These are phyloP conservation scores for Pharnaceum exiguum DNA, from an alignment of 148 eudicot species.

Conservation along the genomic window DNA sequence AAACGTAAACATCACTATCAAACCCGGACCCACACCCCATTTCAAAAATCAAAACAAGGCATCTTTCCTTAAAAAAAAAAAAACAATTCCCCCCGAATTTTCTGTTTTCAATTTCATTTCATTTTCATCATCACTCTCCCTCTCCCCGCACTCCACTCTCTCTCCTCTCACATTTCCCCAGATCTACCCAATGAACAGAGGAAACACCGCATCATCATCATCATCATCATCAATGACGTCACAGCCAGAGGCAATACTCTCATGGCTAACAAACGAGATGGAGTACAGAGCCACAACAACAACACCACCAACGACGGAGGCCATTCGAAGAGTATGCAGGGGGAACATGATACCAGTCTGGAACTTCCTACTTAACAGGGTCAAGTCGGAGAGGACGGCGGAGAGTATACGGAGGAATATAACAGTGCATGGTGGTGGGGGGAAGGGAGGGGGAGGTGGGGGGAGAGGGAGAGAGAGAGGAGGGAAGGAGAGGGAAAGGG, in stretches of 20 bases:
- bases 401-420: constrained; percentile 77
- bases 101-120: too few relatives aligned
- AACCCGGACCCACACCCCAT: too few relatives aligned
- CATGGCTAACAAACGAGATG: constrained; percentile 94
- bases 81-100: too few relatives aligned
- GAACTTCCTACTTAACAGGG: constrained; percentile 69
- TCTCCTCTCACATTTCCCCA: too few relatives aligned
- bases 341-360: constrained; percentile 98
- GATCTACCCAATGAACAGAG: too few relatives aligned
- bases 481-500: constrained; percentile 20
- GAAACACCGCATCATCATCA: too few relatives aligned
- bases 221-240: constrained; percentile 36
- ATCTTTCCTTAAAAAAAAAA: too few relatives aligned
- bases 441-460: constrained; percentile 24
- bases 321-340: constrained; percentile 69
- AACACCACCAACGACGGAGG: constrained; percentile 65
- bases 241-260: constrained; percentile 75
- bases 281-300: too few relatives aligned
- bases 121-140: too few relatives aligned
- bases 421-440: constrained; percentile 51
- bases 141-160: too few relatives aligned
- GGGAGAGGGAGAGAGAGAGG: constrained; percentile 39
- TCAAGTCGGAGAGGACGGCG: constrained; percentile 91
- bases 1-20: too few relatives aligned
- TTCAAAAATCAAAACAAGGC: too few relatives aligned